phyloP scores from a whole-genome alignment of 768 basidiomycete genomes.

The Russula virescens region DNA sequence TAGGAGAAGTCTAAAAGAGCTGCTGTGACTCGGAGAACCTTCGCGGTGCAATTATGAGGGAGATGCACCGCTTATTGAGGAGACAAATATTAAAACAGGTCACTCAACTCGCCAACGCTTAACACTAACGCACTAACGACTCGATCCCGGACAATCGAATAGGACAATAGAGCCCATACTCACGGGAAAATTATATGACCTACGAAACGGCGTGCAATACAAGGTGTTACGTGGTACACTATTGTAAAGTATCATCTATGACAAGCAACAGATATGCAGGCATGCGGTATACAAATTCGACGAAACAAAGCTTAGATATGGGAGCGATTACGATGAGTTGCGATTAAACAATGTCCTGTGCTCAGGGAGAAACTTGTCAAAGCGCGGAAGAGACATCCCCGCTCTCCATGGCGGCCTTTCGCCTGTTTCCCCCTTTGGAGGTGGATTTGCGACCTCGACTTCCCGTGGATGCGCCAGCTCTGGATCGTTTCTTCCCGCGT shows the following conservation, averaged over 20 bases:
- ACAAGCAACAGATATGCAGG: constrained; percentile 15
- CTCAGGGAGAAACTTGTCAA: neutral
- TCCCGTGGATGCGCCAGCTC: constrained; percentile 30
- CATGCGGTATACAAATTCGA: constrained; percentile 17
- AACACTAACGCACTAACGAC: neutral
- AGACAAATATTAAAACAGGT: neutral
- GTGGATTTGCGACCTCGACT: constrained; percentile 33
- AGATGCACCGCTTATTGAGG: neutral
- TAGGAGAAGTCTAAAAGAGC: neutral
- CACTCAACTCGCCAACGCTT: neutral
- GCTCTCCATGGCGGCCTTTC: constrained; percentile 25
- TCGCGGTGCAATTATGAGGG: neutral
- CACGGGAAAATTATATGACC: constrained; percentile 25
- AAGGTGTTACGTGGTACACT: constrained; percentile 21
- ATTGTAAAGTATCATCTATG: constrained; percentile 21
- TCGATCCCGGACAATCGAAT: neutral
- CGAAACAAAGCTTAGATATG: constrained; percentile 15
- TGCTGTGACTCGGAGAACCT: neutral
- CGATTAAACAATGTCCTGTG: constrained; percentile 10
- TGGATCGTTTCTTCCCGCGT: constrained; percentile 34
- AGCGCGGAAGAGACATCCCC: constrained; percentile 18
- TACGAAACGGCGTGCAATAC: constrained; percentile 24
- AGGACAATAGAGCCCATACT: neutral
- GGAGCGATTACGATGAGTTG: constrained; percentile 12
- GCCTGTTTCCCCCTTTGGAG: constrained; percentile 23